Percentiles rank a stretch among this genome's conserved stretches.
Evolutionary conservation across 352 stramenopile genomes (phyloP).

Genomic region (Labyrinthula sp.): DNA sequence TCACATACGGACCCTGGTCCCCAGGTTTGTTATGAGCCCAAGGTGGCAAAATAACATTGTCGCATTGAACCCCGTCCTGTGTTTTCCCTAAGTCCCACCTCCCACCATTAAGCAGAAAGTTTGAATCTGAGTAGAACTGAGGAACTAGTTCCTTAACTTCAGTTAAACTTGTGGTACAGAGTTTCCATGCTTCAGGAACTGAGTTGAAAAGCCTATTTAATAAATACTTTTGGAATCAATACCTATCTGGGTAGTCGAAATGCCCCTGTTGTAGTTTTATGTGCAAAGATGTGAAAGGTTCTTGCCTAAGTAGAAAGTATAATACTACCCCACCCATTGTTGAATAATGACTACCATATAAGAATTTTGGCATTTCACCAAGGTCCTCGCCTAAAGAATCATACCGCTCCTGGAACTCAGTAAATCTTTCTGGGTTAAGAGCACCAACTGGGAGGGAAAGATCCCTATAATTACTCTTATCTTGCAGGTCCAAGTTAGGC

Average conservation of each 20-base stretch:
- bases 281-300: slow-evolving; percentile 83
- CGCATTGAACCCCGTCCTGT: slow-evolving; percentile 55
- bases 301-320: slow-evolving; percentile 86
- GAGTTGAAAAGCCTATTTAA: slow-evolving; percentile 85
- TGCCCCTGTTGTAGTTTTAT: slow-evolving; percentile 77
- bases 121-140: slow-evolving; percentile 65
- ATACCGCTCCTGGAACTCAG: slow-evolving; percentile 25
- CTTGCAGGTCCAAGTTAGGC: slow-evolving; percentile 60
- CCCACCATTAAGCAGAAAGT: slow-evolving; percentile 32
- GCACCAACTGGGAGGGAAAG: slow-evolving; percentile 27
- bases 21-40: slow-evolving; percentile 61
- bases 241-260: slow-evolving; percentile 92
- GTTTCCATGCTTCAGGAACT: slow-evolving; percentile 75
- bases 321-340: slow-evolving; percentile 83
- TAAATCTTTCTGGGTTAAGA: slow-evolving; percentile 12
- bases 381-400: slow-evolving; percentile 37
- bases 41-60: slow-evolving; percentile 74
- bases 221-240: too few relatives aligned
- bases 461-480: slow-evolving; percentile 11
- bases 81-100: slow-evolving; percentile 37
- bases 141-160: slow-evolving; percentile 97
- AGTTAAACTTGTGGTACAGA: slow-evolving; percentile 70
- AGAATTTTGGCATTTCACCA: slow-evolving; percentile 45
- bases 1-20: too few relatives aligned
- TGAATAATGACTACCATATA: slow-evolving; percentile 81